Evolutionary conservation across 2,329 filamentous ascomycete species (phyloP), one percentile per base, ranked within the genome.

Genomic region (Rhynchosporium graminicola): DNA sequence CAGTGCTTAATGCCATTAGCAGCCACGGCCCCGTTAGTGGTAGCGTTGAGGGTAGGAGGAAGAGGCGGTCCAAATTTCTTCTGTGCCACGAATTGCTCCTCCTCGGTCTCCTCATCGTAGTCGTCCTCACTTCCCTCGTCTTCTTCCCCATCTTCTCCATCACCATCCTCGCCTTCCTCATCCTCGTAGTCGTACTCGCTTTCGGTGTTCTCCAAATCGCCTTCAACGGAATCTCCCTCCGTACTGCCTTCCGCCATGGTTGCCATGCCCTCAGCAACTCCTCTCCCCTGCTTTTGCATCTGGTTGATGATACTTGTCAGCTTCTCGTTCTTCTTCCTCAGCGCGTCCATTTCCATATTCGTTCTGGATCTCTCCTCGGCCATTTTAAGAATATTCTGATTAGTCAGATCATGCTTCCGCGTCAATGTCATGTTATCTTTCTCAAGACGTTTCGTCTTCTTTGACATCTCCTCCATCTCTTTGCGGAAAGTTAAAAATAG

Each of bases 401-500:
- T 95, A 31, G 93, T 96, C 54, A 91, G 87, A 71, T 97, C 93
- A 76, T 97, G 94, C 77, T 97, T 97, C 61, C 94, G 87, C 68
- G 92, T 96, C 57, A 97, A 83, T 20, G 86, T 89, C 70, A 95
- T 89, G 72, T 99, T 98, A 74, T 99, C 95, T 78, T 97, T 97
- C 76, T 99, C 95, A 59, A 99, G 81, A 31, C 92, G 88, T 77
- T 97, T 97, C 5, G 94, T 97, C 80, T 98, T 98, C 80, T 97
- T 97, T 0, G 93, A 97, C 93, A 98, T 98, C 74, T 98, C 95
- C 78, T 98, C 95, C 93, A 98, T 98, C 78, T 98, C 95, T 79
- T 97, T 97, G 60, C 94, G 87, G 78, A 98, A 98, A 0, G 95
- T 97, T 69, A 97, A 81, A 77, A 98, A 98, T 59, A 98, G 81